phyloP scores from a whole-genome alignment of 495 filamentous ascomycete genomes.

The Lasiosphaeria hispida region DNA sequence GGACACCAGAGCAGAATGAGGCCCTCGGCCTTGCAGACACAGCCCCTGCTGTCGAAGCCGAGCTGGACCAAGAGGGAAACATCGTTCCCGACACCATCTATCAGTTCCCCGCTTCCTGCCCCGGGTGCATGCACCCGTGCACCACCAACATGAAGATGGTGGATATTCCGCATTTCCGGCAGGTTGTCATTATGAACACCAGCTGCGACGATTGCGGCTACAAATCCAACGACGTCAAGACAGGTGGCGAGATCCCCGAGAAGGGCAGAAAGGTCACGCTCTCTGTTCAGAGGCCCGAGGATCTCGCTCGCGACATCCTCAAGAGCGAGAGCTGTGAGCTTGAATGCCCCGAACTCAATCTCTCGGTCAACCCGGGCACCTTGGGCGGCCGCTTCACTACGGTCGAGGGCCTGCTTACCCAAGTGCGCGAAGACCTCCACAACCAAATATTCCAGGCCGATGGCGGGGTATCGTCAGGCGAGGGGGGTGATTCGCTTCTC shows the following conservation, averaged over 20 bases:
- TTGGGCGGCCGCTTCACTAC: conserved; percentile 97
- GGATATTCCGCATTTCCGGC: conserved; percentile 93
- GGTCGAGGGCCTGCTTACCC: conserved; percentile 89
- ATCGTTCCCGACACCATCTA: conserved; percentile 89
- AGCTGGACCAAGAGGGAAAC: conserved; percentile 59
- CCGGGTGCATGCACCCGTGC: conserved; percentile 80
- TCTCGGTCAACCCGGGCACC: conserved; percentile 84
- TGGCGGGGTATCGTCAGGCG: conserved; percentile 17
- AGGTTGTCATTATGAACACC: conserved; percentile 88
- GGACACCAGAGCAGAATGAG: conserved; percentile 81
- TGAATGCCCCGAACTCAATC: conserved; percentile 76
- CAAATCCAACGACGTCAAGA: conserved; percentile 92
- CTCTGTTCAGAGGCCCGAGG: conserved; percentile 65
- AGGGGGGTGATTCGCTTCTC: conserved; percentile 68
- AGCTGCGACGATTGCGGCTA: conserved; percentile 90
- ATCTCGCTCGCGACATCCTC: conserved; percentile 88
- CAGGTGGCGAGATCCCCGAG: conserved; percentile 86
- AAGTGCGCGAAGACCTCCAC: conserved; percentile 84
- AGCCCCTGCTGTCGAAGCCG: conserved; percentile 19
- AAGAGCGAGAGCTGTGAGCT: conserved; percentile 92
- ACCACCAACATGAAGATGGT: conserved; percentile 93
- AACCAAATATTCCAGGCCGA: conserved; percentile 79
- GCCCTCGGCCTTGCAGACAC: conserved; percentile 63
- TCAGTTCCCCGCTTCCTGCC: conserved; percentile 84
- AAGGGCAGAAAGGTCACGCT: conserved; percentile 83